Conservation (phyloP, 225 moss, liverwort and hornwort species). For the Neckera pumila region DNA sequence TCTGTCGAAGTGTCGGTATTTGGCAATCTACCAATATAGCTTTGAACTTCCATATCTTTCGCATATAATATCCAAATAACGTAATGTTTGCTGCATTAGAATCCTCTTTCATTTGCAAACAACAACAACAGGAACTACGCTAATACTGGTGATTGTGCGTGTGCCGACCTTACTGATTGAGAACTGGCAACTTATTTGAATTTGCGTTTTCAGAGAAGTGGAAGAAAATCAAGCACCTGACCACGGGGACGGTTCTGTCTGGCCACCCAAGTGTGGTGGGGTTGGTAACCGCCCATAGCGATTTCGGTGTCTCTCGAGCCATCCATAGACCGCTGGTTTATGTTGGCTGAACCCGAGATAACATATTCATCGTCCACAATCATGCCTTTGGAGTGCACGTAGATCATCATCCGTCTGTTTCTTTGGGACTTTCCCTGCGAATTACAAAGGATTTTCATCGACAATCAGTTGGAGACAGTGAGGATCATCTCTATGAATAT, state of each 20-base stretch:
- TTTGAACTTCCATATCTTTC: neutral
- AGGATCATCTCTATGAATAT: neutral
- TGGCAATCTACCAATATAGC: too few relatives aligned
- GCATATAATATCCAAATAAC: neutral
- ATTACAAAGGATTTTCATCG: neutral
- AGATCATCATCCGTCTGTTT: constrained; percentile 85
- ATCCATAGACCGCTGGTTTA: constrained; percentile 94
- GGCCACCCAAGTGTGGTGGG: constrained; percentile 56
- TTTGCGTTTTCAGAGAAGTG: neutral
- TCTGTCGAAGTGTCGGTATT: neutral
- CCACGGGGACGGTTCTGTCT: constrained; percentile 44
- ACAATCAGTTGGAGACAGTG: neutral
- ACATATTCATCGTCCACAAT: constrained; percentile 92
- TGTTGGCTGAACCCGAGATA: constrained; percentile 85
- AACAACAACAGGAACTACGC: neutral
- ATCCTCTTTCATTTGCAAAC: neutral
- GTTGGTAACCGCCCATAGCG: constrained; percentile 87
- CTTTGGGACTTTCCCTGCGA: constrained; percentile 55
- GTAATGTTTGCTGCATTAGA: neutral
- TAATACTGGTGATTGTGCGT: neutral
- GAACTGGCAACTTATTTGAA: too few relatives aligned
- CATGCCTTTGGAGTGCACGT: constrained; percentile 89
- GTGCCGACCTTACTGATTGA: neutral
- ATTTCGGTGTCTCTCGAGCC: constrained; percentile 94
- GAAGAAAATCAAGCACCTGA: constrained; percentile 35